Evolutionary conservation across 345 rosid genomes (phyloP).

Genomic region (Syzygium jambos): DNA sequence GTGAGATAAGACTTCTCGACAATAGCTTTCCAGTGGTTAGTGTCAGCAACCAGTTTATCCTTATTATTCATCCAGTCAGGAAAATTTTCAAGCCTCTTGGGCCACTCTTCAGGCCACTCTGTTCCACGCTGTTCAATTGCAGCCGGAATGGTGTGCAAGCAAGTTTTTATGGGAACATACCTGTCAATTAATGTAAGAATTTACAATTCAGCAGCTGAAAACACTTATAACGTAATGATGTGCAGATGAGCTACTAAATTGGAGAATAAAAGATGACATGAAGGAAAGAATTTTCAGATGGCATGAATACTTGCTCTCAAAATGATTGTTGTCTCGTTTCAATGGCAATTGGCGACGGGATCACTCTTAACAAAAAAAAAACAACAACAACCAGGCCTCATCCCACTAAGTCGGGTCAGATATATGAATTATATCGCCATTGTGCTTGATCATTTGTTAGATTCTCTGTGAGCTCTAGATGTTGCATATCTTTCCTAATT

Average conservation of each 20-base stretch:
- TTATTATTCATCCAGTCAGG: slow-evolving; percentile 83
- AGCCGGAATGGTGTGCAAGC: slow-evolving; percentile 72
- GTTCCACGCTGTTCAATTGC: slow-evolving; percentile 86
- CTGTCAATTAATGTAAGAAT: slow-evolving; percentile 19
- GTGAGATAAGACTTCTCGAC: slow-evolving; percentile 71
- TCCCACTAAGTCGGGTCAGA: not conserved
- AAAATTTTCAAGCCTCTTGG: slow-evolving; percentile 82
- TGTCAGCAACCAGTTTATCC: slow-evolving; percentile 49
- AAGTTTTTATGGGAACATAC: slow-evolving; percentile 72
- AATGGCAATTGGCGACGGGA: not conserved
- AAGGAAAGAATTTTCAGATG: not conserved
- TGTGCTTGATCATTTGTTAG: not conserved
- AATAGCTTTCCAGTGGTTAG: slow-evolving; percentile 73
- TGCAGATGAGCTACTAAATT: not conserved
- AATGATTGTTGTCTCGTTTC: not conserved
- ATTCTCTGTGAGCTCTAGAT: not conserved
- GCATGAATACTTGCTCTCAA: not conserved
- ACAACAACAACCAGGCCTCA: not conserved
- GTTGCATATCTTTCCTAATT: not conserved
- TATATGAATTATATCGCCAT: not conserved
- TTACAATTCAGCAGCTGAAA: not conserved
- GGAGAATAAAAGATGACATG: not conserved
- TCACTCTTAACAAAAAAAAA: not conserved
- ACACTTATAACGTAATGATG: not conserved
- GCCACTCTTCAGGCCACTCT: slow-evolving; percentile 99